Conservation (phyloP, 23 red algal genomes). For the Gracilaria domingensis region DNA sequence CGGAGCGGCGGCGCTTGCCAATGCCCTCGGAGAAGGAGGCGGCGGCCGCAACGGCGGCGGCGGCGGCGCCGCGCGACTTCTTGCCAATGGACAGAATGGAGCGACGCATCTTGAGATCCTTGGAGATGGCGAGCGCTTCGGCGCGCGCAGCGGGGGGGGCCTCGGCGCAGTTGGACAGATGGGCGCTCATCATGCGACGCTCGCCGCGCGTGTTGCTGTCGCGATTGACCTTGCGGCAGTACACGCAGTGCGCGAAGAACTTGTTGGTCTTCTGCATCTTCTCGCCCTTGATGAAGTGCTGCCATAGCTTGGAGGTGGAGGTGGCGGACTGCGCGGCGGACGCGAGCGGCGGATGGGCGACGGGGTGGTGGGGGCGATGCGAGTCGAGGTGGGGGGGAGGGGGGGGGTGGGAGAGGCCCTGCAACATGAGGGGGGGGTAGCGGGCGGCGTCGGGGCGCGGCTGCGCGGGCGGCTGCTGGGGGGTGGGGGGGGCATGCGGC, state of each 20-base stretch:
- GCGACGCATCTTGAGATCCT: constrained; percentile 52
- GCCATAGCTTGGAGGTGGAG: constrained; percentile 58
- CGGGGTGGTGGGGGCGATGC: not conserved
- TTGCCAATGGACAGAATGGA: constrained; percentile 39
- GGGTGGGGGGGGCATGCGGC: not conserved
- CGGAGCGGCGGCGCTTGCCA: not conserved
- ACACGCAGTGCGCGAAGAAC: constrained; percentile 63
- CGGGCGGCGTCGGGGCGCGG: not conserved
- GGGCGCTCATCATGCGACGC: constrained; percentile 62
- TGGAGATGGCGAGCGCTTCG: constrained; percentile 47
- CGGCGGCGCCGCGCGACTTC: constrained; percentile 23
- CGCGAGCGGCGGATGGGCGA: not conserved
- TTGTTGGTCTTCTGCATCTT: constrained; percentile 72
- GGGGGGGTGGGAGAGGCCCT: not conserved
- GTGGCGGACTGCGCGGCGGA: constrained; percentile 4
- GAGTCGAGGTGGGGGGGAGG: constrained; percentile 13
- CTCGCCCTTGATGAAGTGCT: constrained; percentile 67
- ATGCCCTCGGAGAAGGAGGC: not conserved
- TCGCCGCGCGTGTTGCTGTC: constrained; percentile 53
- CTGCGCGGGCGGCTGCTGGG: not conserved
- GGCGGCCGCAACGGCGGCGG: constrained; percentile 13
- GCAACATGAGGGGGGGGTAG: constrained; percentile 1
- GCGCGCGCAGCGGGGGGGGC: constrained; percentile 42
- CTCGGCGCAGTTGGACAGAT: constrained; percentile 44
- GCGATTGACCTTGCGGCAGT: constrained; percentile 53